Conservation (phyloP, 192 early-diverging fungal genomes). For the Coemansia sp. region DNA sequence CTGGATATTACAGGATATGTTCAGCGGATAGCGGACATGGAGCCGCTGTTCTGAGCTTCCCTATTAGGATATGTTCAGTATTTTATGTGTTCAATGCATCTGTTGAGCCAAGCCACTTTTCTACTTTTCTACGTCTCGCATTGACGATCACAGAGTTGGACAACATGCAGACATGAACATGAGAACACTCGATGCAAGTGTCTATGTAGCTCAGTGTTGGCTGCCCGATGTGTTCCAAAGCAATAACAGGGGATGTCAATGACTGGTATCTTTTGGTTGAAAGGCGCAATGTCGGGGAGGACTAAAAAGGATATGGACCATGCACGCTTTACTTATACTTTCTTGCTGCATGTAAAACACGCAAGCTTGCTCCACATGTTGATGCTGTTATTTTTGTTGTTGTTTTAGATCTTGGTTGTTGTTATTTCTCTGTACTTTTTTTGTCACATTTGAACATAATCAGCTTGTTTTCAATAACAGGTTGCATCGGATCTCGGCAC, state of each 20-base stretch:
- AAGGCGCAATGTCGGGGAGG: neutral
- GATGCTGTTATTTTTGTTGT: neutral
- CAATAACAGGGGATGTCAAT: neutral
- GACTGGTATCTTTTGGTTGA: neutral
- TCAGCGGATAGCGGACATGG: neutral
- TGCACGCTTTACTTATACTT: neutral
- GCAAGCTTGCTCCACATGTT: neutral
- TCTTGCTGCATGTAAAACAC: neutral
- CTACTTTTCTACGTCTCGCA: neutral
- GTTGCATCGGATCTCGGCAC: neutral
- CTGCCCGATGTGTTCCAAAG: neutral
- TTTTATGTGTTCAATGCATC: neutral
- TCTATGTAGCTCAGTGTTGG: neutral
- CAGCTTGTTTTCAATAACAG: neutral
- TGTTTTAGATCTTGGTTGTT: neutral
- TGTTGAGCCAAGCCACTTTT: neutral
- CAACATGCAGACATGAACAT: neutral
- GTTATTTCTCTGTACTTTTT: neutral
- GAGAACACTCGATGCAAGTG: neutral
- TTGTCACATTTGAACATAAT: neutral
- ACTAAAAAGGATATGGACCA: neutral
- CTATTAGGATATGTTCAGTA: neutral
- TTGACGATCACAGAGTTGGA: neutral
- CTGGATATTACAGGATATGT: neutral
- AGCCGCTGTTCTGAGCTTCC: neutral